Conservation (phyloP, 1,284 basidiomycete genomes). For the Pseudozyma sp. region DNA sequence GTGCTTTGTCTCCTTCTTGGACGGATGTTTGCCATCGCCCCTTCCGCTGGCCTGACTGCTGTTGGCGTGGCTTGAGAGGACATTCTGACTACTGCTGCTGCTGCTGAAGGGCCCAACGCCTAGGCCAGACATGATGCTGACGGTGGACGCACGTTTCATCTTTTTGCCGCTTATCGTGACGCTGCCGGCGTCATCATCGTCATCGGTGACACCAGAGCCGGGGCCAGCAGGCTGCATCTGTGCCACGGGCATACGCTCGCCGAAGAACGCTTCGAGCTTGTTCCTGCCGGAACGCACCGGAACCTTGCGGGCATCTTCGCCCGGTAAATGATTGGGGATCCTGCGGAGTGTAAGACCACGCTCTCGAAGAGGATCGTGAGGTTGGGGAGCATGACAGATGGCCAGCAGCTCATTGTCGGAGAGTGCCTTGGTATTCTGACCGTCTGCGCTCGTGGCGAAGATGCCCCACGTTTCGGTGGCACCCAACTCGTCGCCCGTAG, state of each 20-base stretch:
- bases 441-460: constrained; percentile 58
- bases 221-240: constrained; percentile 56
- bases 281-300: constrained; percentile 40
- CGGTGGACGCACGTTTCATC: constrained; percentile 89
- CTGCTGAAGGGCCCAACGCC: constrained; percentile 68
- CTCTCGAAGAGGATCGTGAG: constrained; percentile 81
- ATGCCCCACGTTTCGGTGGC: constrained; percentile 60
- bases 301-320: constrained; percentile 40
- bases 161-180: constrained; percentile 72
- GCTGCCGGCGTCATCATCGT: constrained; percentile 44
- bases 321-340: constrained; percentile 49
- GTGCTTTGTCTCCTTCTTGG: constrained; percentile 34
- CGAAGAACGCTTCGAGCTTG: constrained; percentile 75
- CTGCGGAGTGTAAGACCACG: constrained; percentile 78
- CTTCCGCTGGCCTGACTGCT: constrained; percentile 6
- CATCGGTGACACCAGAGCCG: constrained; percentile 64
- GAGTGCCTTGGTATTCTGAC: constrained; percentile 60
- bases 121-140: constrained; percentile 92
- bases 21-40: constrained; percentile 9
- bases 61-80: constrained; percentile 5
- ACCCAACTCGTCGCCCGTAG: constrained; percentile 42
- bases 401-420: constrained; percentile 77
- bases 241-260: constrained; percentile 70
- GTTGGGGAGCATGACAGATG: constrained; percentile 84
- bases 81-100: constrained; percentile 18